phyloP scores from a whole-genome alignment of 148 eudicot genomes.

The Silene latifolia region DNA sequence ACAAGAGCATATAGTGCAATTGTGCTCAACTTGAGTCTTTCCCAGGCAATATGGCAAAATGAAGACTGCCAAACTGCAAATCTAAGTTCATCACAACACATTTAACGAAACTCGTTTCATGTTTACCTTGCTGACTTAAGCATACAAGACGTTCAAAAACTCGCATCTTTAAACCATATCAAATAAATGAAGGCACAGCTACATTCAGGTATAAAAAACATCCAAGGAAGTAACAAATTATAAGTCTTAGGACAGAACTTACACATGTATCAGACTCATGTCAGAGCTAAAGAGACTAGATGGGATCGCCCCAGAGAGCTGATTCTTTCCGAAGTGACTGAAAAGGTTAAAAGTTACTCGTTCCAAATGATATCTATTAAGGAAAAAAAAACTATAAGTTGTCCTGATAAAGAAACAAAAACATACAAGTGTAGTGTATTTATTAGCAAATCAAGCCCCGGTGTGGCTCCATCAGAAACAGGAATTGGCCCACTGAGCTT shows the following conservation, averaged over 20 bases:
- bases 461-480: conserved; percentile 44
- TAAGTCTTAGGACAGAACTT: conserved; percentile 32
- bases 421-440: conserved; percentile 74
- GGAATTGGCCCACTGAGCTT: conserved; percentile 68
- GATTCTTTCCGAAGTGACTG: conserved; percentile 81
- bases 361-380: neutral
- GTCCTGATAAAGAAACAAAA: neutral
- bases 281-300: conserved; percentile 51
- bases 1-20: no score
- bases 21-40: no score
- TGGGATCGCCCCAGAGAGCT: conserved; percentile 58
- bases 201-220: neutral
- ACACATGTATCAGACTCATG: conserved; percentile 72
- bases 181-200: neutral
- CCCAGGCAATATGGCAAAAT: no score
- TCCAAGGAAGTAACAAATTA: neutral
- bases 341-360: conserved; percentile 3
- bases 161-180: no score
- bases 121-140: no score
- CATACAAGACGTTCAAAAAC: no score
- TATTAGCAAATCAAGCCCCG: conserved; percentile 64
- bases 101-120: no score
- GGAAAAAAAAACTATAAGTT: neutral
- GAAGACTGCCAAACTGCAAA: no score
- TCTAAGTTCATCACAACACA: no score